Evolutionary conservation across 2,329 filamentous ascomycete species (phyloP), one percentile per base, ranked within the genome.

Genomic region (Onygenales sp.): DNA sequence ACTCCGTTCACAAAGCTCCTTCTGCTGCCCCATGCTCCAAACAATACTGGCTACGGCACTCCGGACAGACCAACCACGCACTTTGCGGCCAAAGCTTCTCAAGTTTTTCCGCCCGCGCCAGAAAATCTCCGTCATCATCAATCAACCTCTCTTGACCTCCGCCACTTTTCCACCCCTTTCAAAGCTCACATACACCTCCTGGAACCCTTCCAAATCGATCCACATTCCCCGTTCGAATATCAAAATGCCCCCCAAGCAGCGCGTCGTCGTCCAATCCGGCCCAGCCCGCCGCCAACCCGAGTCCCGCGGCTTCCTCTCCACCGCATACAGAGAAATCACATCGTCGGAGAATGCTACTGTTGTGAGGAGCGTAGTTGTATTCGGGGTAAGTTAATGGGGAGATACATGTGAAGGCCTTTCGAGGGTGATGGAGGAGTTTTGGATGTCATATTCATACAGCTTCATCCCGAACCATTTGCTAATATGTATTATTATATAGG

Each of bases 311-410:
- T 76, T 81, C 68, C 60, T 86, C 59, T 74, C 73, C 61, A 75
- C 74, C 54, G 75, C 80, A 59, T 87, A 86, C 69, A 76, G 79
- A 56, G 74, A 81, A 59, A 64, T 87, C 63, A 86, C 82, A 52
- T 79, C 80, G 32, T 70, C 84, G 36, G 85, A 88, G 65, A 87
- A 88, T 70, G 77, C 82, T 48, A 79, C 82, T 53, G 79, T 87
- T 53, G 84, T 87, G 56, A 78, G 81, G 62, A 86, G 84, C 65
- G 72, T 87, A 60, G 75, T 80, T 58, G 68, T 86, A 62, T 87
- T 87, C 65, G 83, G 83, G 53, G 84, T 87, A 77, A 66, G 83
- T 44, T 37, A 11, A 32, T 32, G 6, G 40, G 13, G 13, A 34
- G n/a, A 8, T 49, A n/a, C 2, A 10, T 6, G 10, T 7, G n/a